Conservation (phyloP, 805 yeast species). For the Ogataea nakhonphanomensis region DNA sequence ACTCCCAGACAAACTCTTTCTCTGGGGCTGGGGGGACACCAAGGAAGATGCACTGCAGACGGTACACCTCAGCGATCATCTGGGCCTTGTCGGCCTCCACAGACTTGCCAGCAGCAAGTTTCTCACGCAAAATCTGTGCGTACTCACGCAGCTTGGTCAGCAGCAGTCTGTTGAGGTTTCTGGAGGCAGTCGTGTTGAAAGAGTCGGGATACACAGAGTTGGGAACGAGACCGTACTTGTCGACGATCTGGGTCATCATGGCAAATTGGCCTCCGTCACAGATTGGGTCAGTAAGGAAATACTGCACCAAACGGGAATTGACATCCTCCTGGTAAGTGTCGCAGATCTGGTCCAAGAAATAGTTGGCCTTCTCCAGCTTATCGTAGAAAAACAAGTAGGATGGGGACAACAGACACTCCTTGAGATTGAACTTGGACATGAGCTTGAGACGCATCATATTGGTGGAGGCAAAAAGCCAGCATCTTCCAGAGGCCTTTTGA, state of each 20-base stretch:
- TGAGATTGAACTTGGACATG: slow-evolving; percentile 58
- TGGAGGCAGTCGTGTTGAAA: slow-evolving; percentile 47
- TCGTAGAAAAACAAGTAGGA: slow-evolving; percentile 80
- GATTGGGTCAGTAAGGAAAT: slow-evolving; percentile 61
- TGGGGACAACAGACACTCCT: slow-evolving; percentile 72
- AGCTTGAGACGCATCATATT: slow-evolving; percentile 66
- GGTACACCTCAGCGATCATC: slow-evolving; percentile 61
- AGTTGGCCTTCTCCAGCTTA: slow-evolving; percentile 81
- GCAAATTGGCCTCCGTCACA: slow-evolving; percentile 88
- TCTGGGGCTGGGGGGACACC: slow-evolving; percentile 78
- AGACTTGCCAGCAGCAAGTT: slow-evolving; percentile 38
- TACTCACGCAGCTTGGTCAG: slow-evolving; percentile 73
- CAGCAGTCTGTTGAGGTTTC: slow-evolving; percentile 55
- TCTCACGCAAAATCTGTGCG: slow-evolving; percentile 63
- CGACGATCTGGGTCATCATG: slow-evolving; percentile 72
- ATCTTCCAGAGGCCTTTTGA: slow-evolving; percentile 75
- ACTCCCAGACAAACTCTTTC: slow-evolving; percentile 72
- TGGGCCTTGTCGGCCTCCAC: slow-evolving; percentile 32
- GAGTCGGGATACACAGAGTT: slow-evolving; percentile 69
- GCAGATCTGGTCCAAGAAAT: slow-evolving; percentile 70
- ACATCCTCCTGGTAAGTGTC: slow-evolving; percentile 64
- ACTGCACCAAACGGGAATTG: slow-evolving; percentile 69
- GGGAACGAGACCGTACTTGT: slow-evolving; percentile 82
- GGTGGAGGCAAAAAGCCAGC: slow-evolving; percentile 87
- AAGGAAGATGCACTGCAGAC: slow-evolving; percentile 61